Base-by-base conservation (phyloP, 306 rosid genomes). In the Elaeagnus macrophylla region DNA sequence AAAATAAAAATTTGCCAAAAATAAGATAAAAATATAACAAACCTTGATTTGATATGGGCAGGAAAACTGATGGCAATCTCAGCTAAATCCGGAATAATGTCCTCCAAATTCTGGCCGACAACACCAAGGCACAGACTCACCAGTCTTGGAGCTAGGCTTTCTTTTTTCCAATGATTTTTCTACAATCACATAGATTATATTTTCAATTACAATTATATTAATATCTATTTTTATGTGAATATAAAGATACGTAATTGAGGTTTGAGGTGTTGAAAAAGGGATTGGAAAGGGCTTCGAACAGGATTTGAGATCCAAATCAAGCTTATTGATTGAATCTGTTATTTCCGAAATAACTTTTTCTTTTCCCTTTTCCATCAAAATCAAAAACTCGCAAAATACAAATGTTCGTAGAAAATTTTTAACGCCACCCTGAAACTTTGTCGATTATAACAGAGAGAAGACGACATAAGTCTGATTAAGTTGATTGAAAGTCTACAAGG, bases 81-180 rank as follows among this genome's bases (percentile, higher is more conserved):
- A 57, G 63, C 71, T 83, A 91, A 78, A 59, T 91, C 93, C 25
- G 61, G 57, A 66, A 91, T 19, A 45, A 91, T 64, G 62, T 91
- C 97, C 67, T 86, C 93, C 79, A 91, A 78, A 82, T 91, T 71
- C 64, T 63, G 83, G 19, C 97, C 95, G 25, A 86, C 43, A 62
- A 91, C 62, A 67, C 94, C 97, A 57, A 86, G 55, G 70, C 96
- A 86, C 64, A 91, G 73, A 63, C 72, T 74, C 39, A 80, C 81
- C 62, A 91, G 77, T 60, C 83, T 83, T 2, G 80, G 76, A 57
- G n/a, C n/a, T n/a, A n/a, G 96, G 84, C 35, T 72, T 78, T 54
- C 39, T 67, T 80, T 70, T 79, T 68, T 62, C 69, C 16, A 45
- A 51, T 7, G 76, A 52, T 17, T 71, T 67, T 46, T 82, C 95